These are phyloP conservation scores for Lagenaria siceraria DNA, from an alignment of 306 rosid species.

Conservation along the genomic window DNA sequence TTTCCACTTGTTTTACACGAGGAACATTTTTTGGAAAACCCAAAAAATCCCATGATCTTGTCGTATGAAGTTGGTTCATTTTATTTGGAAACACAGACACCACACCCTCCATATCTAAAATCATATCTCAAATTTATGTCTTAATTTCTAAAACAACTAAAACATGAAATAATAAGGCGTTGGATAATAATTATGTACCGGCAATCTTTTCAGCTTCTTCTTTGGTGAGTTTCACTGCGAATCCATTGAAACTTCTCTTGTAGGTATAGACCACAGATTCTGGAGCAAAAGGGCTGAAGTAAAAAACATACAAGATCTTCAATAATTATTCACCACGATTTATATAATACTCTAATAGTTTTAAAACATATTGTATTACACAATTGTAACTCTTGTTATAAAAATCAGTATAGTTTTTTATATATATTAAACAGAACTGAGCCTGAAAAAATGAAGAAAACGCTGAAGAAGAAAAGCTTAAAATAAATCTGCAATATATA, in stretches of 20 bases:
- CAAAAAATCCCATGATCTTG: slow-evolving; percentile 49
- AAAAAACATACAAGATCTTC: too few species aligned
- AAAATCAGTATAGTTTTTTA: too few species aligned
- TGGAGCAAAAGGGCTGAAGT: background rate
- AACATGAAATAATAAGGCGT: background rate
- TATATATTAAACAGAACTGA: too few species aligned
- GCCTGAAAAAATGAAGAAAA: too few species aligned
- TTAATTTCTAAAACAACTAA: too few species aligned
- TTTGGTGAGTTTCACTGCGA: slow-evolving; percentile 17
- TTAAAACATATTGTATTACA: too few species aligned
- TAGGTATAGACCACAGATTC: slow-evolving; percentile 20
- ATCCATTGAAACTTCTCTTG: slow-evolving; percentile 27
- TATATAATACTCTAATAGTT: too few species aligned
- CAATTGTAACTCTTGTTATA: too few species aligned
- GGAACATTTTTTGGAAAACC: slow-evolving; percentile 10
- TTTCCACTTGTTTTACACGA: slow-evolving; percentile 11
- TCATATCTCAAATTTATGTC: too few species aligned
- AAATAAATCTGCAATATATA: too few species aligned
- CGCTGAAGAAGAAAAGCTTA: too few species aligned
- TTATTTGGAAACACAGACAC: slow-evolving; percentile 33
- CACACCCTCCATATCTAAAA: slow-evolving; percentile 26
- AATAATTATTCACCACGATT: too few species aligned
- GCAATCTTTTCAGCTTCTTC: slow-evolving; percentile 17
- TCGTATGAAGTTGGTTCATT: slow-evolving; percentile 22
- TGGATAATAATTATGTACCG: background rate